A percentile compares a stretch with the other conserved stretches of the same genome.
Conservation (phyloP, 1,284 basidiomycete genomes). For the Vanrija pseudolonga region DNA sequence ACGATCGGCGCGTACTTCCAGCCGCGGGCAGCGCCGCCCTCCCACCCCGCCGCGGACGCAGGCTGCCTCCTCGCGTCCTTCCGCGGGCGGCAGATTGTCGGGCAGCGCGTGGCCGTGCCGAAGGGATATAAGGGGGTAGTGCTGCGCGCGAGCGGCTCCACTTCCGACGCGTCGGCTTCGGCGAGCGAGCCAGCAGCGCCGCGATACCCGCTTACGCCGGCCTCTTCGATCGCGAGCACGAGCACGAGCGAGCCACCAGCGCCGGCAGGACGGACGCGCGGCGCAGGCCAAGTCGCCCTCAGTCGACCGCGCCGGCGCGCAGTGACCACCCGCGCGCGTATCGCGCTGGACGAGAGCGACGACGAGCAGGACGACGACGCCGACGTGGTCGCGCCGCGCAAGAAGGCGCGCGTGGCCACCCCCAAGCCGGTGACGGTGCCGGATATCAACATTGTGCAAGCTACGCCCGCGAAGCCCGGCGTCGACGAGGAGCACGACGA, state of each 20-base stretch:
- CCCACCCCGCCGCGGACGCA: conserved; percentile 1
- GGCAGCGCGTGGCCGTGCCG: conserved; percentile 32
- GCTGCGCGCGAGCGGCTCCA: conserved; percentile 9
- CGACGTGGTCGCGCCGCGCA: conserved; percentile 1
- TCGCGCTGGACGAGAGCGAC: conserved; percentile 30
- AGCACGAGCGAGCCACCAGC: neutral
- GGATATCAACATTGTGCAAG: neutral
- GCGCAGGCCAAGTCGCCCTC: conserved; percentile 39
- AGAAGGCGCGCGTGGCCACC: neutral
- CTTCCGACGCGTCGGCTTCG: neutral
- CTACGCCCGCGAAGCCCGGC: neutral
- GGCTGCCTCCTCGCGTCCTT: conserved; percentile 31
- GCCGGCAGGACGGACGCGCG: conserved; percentile 15
- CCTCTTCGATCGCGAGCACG: conserved; percentile 7
- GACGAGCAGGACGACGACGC: conserved; percentile 30
- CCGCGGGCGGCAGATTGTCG: conserved; percentile 36
- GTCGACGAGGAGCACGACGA: neutral
- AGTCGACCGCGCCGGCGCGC: conserved; percentile 21
- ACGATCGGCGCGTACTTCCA: conserved; percentile 29
- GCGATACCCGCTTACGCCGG: conserved; percentile 10
- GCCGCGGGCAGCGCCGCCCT: conserved; percentile 26
- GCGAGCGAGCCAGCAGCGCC: neutral
- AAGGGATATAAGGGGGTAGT: conserved; percentile 33
- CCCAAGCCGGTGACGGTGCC: neutral
- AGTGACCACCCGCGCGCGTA: conserved; percentile 15